Conservation (phyloP, 345 rosid species). For the Linum usitatissimum region DNA sequence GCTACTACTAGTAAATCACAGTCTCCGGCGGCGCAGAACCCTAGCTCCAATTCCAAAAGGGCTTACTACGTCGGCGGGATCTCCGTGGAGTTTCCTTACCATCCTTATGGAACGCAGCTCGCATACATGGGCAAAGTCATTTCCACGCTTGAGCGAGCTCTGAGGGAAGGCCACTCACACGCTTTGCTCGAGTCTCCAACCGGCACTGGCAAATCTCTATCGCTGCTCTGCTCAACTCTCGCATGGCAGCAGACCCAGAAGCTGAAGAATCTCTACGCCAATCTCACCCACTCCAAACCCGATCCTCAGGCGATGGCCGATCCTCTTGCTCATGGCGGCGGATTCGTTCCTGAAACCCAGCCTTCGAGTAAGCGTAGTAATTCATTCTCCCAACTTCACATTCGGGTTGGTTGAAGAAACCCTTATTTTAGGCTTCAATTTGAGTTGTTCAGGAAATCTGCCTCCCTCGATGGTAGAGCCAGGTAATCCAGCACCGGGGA, state of each 20-base stretch:
- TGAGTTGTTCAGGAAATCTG: slow-evolving; percentile 25
- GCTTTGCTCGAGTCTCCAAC: slow-evolving; percentile 95
- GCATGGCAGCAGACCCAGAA: slow-evolving; percentile 76
- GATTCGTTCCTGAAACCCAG: slow-evolving; percentile 70
- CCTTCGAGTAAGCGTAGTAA: slow-evolving; percentile 42
- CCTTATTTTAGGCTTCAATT: not conserved
- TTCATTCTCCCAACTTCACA: not conserved
- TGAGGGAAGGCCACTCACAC: slow-evolving; percentile 71
- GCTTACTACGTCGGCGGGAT: slow-evolving; percentile 59
- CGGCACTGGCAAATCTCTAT: slow-evolving; percentile 95
- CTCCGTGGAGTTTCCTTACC: slow-evolving; percentile 77
- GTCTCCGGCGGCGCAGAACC: slow-evolving; percentile 5
- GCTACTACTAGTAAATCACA: not conserved
- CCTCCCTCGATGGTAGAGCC: slow-evolving; percentile 25
- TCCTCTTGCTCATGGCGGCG: slow-evolving; percentile 85
- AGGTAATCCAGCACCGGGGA: slow-evolving; percentile 25
- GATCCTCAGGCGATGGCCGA: slow-evolving; percentile 58
- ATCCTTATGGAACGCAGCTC: slow-evolving; percentile 90
- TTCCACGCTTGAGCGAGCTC: slow-evolving; percentile 83
- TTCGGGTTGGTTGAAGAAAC: no score
- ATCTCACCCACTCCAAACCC: slow-evolving; percentile 36
- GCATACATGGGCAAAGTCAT: slow-evolving; percentile 93
- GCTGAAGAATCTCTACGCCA: slow-evolving; percentile 29
- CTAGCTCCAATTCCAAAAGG: slow-evolving; percentile 31
- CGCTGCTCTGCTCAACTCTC: slow-evolving; percentile 83